These are phyloP conservation scores for Colletotrichum nymphaeae DNA, from an alignment of 2,329 filamentous ascomycete species.

Conservation along the genomic window DNA sequence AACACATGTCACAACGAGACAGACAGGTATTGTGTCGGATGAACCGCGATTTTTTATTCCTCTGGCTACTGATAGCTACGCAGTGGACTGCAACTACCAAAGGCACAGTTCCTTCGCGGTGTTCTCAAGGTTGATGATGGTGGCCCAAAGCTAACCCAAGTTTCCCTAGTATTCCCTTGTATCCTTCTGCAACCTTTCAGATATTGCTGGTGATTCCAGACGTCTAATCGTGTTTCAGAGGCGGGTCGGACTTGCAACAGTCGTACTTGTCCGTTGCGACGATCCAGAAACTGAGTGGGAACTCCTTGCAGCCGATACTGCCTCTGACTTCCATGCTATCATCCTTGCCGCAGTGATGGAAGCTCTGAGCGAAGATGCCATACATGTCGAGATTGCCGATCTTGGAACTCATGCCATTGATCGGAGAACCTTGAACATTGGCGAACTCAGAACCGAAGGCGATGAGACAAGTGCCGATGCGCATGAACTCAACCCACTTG, in stretches of 20 bases:
- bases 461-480: conserved; percentile 2
- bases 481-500: conserved; percentile 11
- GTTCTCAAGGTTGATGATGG: neutral
- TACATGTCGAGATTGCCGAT: conserved; percentile 13
- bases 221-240: neutral
- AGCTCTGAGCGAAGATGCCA: neutral
- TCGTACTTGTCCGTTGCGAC: conserved; percentile 3
- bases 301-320: neutral
- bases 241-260: conserved; percentile 10
- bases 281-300: conserved; percentile 11
- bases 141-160: neutral
- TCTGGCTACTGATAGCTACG: neutral
- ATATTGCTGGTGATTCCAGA: neutral
- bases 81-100: neutral
- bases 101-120: neutral
- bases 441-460: neutral
- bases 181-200: neutral
- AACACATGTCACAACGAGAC: conserved; percentile 11
- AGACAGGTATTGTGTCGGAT: conserved; percentile 3
- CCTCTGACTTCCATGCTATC: conserved; percentile 10
- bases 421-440: neutral
- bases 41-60: neutral
- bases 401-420: neutral
- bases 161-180: neutral
- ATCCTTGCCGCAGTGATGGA: neutral